Evolutionary conservation across 106 monocot genomes (phyloP).

Genomic region (Xerophyta viscosa): DNA sequence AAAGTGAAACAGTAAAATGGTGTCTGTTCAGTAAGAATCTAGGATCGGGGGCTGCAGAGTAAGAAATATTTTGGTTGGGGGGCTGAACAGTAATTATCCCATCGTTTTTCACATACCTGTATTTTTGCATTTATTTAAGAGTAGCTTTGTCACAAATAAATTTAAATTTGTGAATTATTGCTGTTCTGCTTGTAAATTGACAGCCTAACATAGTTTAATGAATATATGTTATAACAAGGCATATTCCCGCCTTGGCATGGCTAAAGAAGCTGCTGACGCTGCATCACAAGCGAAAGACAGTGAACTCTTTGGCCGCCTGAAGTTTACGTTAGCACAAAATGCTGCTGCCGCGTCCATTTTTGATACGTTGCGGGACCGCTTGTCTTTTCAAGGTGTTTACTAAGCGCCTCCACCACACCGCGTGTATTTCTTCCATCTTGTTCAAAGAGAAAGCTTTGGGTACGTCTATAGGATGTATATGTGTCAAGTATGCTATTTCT

Average conservation of each 20-base stretch:
- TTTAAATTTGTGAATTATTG: too few species aligned
- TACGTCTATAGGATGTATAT: too few species aligned
- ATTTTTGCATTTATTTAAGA: too few species aligned
- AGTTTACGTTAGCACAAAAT: conserved; percentile 67
- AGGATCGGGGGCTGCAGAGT: too few species aligned
- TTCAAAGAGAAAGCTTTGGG: too few species aligned
- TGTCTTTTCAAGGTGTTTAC: conserved; percentile 82
- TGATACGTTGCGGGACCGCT: conserved; percentile 67
- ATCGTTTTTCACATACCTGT: too few species aligned
- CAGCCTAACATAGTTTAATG: not conserved
- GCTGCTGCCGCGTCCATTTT: conserved; percentile 65
- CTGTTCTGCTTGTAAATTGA: not conserved
- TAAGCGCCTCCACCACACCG: conserved; percentile 1
- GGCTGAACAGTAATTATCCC: too few species aligned
- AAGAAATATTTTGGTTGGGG: too few species aligned
- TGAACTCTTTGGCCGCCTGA: conserved; percentile 75
- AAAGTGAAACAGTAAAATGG: too few species aligned
- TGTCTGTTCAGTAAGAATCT: too few species aligned
- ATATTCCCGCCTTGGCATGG: conserved; percentile 84
- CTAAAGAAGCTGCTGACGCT: conserved; percentile 87
- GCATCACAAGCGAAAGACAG: conserved; percentile 90
- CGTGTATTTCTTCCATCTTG: not conserved
- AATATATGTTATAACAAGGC: conserved; percentile 37
- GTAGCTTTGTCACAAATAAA: too few species aligned
- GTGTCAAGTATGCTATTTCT: not conserved